Conservation (phyloP, 371 early-diverging fungal species). For the Actinomortierella wolfii region DNA sequence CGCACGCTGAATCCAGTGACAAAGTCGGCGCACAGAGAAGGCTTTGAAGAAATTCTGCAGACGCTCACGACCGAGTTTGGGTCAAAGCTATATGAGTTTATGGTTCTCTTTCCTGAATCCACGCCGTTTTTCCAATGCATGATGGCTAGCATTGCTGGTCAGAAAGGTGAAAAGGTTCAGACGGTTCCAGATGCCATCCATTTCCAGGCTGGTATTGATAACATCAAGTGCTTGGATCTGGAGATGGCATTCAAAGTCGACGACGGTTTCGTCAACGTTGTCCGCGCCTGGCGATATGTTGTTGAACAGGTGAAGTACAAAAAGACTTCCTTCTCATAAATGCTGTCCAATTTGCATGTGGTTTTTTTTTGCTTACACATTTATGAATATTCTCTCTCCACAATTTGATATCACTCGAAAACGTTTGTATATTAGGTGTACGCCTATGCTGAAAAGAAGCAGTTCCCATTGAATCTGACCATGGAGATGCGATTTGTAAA, state of each 20-base stretch:
- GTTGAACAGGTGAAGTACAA: slow-evolving; percentile 27
- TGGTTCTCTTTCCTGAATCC: slow-evolving; percentile 11
- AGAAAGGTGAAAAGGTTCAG: slow-evolving; percentile 7
- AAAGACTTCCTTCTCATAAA: too few species aligned
- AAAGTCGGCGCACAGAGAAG: neutral
- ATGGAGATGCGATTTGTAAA: slow-evolving; percentile 37
- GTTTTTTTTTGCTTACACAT: neutral
- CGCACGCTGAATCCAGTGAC: slow-evolving; percentile 14
- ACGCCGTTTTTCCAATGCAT: slow-evolving; percentile 20
- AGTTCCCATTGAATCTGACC: slow-evolving; percentile 38
- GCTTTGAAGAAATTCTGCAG: slow-evolving; percentile 3
- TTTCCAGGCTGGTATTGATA: slow-evolving; percentile 37
- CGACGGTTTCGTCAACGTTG: slow-evolving; percentile 30
- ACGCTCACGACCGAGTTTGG: neutral
- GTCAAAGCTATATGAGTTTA: slow-evolving; percentile 10
- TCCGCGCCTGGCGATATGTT: slow-evolving; percentile 22
- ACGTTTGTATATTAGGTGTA: slow-evolving; percentile 13
- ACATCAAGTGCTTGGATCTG: slow-evolving; percentile 18
- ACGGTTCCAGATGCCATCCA: slow-evolving; percentile 47
- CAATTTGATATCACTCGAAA: neutral
- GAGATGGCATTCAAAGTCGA: slow-evolving; percentile 43
- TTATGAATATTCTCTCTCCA: neutral
- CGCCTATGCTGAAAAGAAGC: slow-evolving; percentile 9
- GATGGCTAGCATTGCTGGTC: neutral
- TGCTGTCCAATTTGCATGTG: too few species aligned